These are phyloP conservation scores for Cryoendolithus antarcticus DNA, from an alignment of 2,329 filamentous ascomycete species.

Conservation along the genomic window DNA sequence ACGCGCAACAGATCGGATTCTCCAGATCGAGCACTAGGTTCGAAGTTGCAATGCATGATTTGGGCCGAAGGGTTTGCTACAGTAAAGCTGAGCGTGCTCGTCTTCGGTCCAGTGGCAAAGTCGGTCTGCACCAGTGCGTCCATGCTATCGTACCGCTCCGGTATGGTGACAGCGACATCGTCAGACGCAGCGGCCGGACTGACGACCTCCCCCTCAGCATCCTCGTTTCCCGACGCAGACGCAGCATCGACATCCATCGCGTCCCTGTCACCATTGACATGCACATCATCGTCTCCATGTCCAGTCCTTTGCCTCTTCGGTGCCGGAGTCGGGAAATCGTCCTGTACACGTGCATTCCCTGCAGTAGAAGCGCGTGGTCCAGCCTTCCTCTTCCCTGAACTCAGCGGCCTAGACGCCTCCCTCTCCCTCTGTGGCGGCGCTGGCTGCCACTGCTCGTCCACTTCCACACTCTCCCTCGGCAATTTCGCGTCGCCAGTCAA, in stretches of 20 bases:
- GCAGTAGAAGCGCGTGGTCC: conserved; percentile 7
- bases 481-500: neutral
- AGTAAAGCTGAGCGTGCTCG: conserved; percentile 22
- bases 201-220: conserved; percentile 15
- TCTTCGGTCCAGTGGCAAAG: conserved; percentile 19
- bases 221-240: conserved; percentile 15
- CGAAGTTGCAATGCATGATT: conserved; percentile 20
- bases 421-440: neutral
- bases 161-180: conserved; percentile 12
- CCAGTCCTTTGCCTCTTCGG: conserved; percentile 22
- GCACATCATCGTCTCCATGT: conserved; percentile 18
- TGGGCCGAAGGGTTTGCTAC: conserved; percentile 19
- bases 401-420: conserved; percentile 6
- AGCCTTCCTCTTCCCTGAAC: conserved; percentile 11
- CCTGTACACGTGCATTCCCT: conserved; percentile 2
- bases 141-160: conserved; percentile 22
- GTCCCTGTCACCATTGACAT: conserved; percentile 30
- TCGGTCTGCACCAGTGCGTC: conserved; percentile 24
- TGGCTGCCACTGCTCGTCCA: conserved; percentile 5
- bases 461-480: conserved; percentile 11
- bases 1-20: conserved; percentile 18
- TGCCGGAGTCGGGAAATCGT: conserved; percentile 22
- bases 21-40: conserved; percentile 12
- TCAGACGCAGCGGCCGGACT: conserved; percentile 17
- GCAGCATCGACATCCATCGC: conserved; percentile 32